A percentile compares a stretch with the other conserved stretches of the same genome.
Conservation (phyloP, 805 yeast species). For the Pichia occidentalis region DNA sequence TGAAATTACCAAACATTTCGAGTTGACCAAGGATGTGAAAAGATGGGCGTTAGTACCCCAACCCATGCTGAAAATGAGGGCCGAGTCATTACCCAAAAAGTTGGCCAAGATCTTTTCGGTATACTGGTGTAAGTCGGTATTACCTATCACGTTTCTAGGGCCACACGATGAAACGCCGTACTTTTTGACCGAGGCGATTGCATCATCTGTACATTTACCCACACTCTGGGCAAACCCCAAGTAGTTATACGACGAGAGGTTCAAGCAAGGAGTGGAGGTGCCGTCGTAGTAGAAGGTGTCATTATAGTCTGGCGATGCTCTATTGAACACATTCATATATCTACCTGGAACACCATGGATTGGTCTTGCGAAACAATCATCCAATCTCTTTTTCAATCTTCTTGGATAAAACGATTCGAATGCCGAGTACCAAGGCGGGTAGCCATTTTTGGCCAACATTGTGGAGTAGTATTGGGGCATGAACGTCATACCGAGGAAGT, state of each 20-base stretch:
- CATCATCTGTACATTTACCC: constrained; percentile 82
- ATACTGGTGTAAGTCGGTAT: constrained; percentile 62
- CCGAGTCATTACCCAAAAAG: constrained; percentile 86
- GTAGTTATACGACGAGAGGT: constrained; percentile 86
- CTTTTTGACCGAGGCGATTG: constrained; percentile 54
- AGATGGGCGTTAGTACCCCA: constrained; percentile 91
- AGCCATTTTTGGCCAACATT: constrained; percentile 73
- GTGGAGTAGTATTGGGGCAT: constrained; percentile 58
- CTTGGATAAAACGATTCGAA: constrained; percentile 92
- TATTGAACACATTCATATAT: constrained; percentile 71
- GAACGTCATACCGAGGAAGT: constrained; percentile 75
- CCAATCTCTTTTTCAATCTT: constrained; percentile 82
- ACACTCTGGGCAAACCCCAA: constrained; percentile 94
- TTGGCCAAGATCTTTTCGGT: constrained; percentile 76
- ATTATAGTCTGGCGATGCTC: constrained; percentile 62
- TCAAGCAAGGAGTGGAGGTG: constrained; percentile 67
- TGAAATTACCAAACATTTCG: constrained; percentile 83
- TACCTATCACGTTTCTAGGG: constrained; percentile 68
- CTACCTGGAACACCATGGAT: constrained; percentile 98
- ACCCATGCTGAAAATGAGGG: constrained; percentile 87
- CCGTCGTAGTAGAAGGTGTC: constrained; percentile 70
- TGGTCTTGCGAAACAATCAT: constrained; percentile 93
- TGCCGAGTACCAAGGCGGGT: constrained; percentile 93
- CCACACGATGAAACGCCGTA: constrained; percentile 79
- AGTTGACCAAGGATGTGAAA: constrained; percentile 75